These are phyloP conservation scores for Barnettozyma sp. DNA, from an alignment of 805 yeast genomes.

Conservation along the genomic window DNA sequence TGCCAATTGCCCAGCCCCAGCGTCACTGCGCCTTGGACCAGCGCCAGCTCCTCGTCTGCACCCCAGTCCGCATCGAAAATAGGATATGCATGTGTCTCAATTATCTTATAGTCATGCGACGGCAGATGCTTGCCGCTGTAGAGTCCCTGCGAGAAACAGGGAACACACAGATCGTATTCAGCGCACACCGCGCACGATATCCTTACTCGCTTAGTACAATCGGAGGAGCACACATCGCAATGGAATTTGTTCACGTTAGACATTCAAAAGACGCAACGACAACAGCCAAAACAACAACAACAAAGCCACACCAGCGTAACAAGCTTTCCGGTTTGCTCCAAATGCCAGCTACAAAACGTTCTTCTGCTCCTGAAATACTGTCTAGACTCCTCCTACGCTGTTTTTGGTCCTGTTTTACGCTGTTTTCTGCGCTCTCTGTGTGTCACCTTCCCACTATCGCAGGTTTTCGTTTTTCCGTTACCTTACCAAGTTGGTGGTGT, in stretches of 20 bases:
- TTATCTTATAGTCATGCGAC: conserved; percentile 83
- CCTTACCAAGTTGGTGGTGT: too few species aligned
- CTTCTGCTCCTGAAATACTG: too few species aligned
- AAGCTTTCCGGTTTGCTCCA: too few species aligned
- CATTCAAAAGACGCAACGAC: too few species aligned
- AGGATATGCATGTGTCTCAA: conserved; percentile 94
- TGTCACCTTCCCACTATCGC: too few species aligned
- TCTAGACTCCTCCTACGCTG: too few species aligned
- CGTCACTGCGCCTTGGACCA: conserved; percentile 88
- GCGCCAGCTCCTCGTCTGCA: conserved; percentile 89
- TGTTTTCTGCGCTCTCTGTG: too few species aligned
- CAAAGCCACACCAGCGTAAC: too few species aligned
- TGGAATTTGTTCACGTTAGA: conserved; percentile 49
- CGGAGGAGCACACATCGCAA: conserved; percentile 96
- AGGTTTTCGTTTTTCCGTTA: too few species aligned
- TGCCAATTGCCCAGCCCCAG: conserved; percentile 96
- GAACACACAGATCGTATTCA: conserved; percentile 96
- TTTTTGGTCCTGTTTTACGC: too few species aligned
- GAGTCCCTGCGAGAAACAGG: conserved; percentile 85
- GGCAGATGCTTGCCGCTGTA: conserved; percentile 85
- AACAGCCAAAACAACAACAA: too few species aligned
- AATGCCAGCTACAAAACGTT: too few species aligned
- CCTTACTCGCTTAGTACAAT: conserved; percentile 87
- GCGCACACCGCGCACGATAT: conserved; percentile 87
- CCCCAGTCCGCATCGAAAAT: conserved; percentile 92